A percentile compares a stretch with the other conserved stretches of the same genome.
These are phyloP conservation scores for Taiozyma onychis DNA, from an alignment of 1,139 yeast genomes.

Conservation along the genomic window DNA sequence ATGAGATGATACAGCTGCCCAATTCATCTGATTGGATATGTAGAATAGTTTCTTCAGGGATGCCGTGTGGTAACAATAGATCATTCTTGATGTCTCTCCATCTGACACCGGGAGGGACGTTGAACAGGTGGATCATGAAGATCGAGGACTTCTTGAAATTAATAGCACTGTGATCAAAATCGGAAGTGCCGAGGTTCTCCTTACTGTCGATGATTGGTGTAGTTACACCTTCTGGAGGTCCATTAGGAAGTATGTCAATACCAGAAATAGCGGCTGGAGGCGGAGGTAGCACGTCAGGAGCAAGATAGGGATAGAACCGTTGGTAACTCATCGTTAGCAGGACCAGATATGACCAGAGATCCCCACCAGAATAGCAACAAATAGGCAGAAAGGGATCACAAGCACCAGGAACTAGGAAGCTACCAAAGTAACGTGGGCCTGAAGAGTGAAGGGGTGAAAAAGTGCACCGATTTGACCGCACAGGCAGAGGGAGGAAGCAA, in stretches of 20 bases:
- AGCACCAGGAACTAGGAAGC: background rate
- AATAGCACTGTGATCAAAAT: background rate
- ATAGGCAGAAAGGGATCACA: background rate
- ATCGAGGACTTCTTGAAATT: background rate
- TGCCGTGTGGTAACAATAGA: constrained; percentile 10
- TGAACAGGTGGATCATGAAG: constrained; percentile 12
- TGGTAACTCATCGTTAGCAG: background rate
- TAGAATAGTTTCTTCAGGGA: constrained; percentile 16
- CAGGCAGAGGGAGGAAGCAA: background rate
- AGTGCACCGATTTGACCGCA: background rate
- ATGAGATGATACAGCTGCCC: constrained; percentile 7
- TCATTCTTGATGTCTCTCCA: constrained; percentile 19
- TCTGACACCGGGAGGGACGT: constrained; percentile 13
- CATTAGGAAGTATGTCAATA: background rate
- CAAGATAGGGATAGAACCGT: background rate
- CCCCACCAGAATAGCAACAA: background rate
- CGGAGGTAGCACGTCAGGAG: background rate
- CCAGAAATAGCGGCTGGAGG: background rate
- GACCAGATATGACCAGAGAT: background rate
- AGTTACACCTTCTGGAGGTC: background rate
- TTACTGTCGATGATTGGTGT: background rate
- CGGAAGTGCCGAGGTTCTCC: background rate
- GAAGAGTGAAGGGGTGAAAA: background rate
- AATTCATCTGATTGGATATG: constrained; percentile 13
- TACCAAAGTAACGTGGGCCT: background rate